A percentile compares a stretch with the other conserved stretches of the same genome.
Evolutionary conservation across 257 asterid genomes (phyloP).

Genomic region (Osmanthus fragrans): DNA sequence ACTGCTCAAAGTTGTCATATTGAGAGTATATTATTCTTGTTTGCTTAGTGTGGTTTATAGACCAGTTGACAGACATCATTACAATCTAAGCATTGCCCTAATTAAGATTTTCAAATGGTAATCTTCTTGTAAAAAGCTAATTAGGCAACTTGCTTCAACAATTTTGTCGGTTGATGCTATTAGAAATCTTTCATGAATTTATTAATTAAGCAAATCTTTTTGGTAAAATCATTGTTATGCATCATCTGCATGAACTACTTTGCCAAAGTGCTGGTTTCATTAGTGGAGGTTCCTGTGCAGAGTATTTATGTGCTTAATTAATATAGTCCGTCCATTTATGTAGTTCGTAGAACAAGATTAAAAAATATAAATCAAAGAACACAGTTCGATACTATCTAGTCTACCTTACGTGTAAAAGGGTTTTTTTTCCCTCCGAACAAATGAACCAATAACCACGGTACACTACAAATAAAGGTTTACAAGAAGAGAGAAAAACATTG

Average conservation of each 20-base stretch:
- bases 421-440: background rate
- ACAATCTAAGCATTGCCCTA: constrained; percentile 21
- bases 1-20: background rate
- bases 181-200: background rate
- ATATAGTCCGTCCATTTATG: background rate
- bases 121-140: constrained; percentile 24
- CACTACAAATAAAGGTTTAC: background rate
- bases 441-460: background rate
- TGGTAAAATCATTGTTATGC: background rate
- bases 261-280: background rate
- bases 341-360: too few species aligned
- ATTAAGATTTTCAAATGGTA: constrained; percentile 17
- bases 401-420: background rate
- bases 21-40: too few species aligned
- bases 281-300: background rate
- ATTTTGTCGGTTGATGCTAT: constrained; percentile 18
- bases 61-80: constrained; percentile 27
- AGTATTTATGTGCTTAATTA: too few species aligned
- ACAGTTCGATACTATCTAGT: background rate
- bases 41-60: background rate
- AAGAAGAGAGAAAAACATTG: too few species aligned
- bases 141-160: constrained; percentile 5
- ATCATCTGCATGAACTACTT: background rate
- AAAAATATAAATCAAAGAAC: too few species aligned
- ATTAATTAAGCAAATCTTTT: background rate